Base-by-base conservation (phyloP, 176 grass and related monocot species). In the Eragrostis nindensis region DNA sequence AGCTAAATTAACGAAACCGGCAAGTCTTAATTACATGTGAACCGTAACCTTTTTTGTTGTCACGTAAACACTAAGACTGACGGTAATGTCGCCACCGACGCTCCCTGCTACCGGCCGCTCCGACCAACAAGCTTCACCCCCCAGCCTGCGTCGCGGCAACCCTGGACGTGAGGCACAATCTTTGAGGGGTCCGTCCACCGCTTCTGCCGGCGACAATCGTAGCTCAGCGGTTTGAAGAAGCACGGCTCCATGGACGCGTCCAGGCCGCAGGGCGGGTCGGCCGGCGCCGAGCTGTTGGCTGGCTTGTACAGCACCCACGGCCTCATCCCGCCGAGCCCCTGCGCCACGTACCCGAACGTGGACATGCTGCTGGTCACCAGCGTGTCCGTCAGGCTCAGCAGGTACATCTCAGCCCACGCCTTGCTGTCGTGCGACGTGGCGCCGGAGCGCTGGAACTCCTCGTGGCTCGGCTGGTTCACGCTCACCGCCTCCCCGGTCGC, bases 391-490 rank as follows among this genome's bases (percentile, higher is more conserved):
- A 89, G 85, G 77, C 94, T 97, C 8, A 93, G 49, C 77, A 93
- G 82, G n/a, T 87, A 97, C 0, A 97, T 93, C 70, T 97, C 91
- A 4, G 91, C 86, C 75, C 76, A 82, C 36, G 94, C 94, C 87
- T 89, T 91, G 68, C 53, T 18, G 14, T 93, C 89, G 78, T 93
- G 94, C 39, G 66, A 82, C 61, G 14, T 71, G 7, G 26, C 26
- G 8, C 76, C 78, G 49, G 48, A 84, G 0, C 15, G 75, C 82
- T 93, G 88, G 27, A 43, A 17, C 52, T 89, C 63, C 67, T 97
- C 94, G 66, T 91, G 94, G 78, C 83, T 93, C 7, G 94, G 94
- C 82, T 97, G 94, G 69, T 91, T 72, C 56, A 97, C 80, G 27
- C 68, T 72, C 45, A 97, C 83, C 40, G 59, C 63, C 62, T 89